phyloP scores from a whole-genome alignment of 768 basidiomycete species.

The Mycena galericulata region DNA sequence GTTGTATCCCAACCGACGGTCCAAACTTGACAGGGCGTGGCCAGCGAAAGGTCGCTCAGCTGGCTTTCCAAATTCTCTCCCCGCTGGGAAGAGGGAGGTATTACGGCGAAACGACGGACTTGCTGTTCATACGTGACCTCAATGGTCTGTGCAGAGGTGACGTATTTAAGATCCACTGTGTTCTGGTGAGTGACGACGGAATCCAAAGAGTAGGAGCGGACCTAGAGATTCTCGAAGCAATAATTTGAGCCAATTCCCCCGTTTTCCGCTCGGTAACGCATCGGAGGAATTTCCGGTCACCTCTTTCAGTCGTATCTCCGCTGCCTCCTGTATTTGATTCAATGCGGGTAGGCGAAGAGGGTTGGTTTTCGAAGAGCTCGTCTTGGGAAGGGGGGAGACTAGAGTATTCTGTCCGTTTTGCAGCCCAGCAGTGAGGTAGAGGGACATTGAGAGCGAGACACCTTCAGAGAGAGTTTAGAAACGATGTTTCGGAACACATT shows the following conservation, averaged over 20 bases:
- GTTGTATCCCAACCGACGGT: conserved; percentile 76
- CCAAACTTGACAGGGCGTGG: conserved; percentile 61
- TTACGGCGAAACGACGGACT: conserved; percentile 67
- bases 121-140: conserved; percentile 74
- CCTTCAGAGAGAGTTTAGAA: conserved; percentile 48
- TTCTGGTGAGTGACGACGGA: conserved; percentile 15
- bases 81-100: conserved; percentile 35
- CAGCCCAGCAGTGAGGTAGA: conserved; percentile 72
- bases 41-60: conserved; percentile 60
- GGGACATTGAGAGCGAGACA: conserved; percentile 65
- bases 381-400: conserved; percentile 61
- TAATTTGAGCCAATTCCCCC: conserved; percentile 75
- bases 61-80: conserved; percentile 51
- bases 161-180: conserved; percentile 80
- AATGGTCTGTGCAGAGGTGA: conserved; percentile 70
- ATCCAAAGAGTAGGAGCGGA: conserved; percentile 47
- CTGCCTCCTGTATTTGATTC: conserved; percentile 62
- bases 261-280: conserved; percentile 46
- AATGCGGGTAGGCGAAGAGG: conserved; percentile 61
- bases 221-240: conserved; percentile 77
- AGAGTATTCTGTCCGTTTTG: conserved; percentile 60
- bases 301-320: conserved; percentile 66
- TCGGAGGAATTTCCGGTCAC: conserved; percentile 34
- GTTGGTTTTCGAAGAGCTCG: conserved; percentile 48
- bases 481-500: conserved; percentile 19